Evolutionary conservation across 2,329 filamentous ascomycete genomes (phyloP).

Genomic region (Cladosporium phlei): DNA sequence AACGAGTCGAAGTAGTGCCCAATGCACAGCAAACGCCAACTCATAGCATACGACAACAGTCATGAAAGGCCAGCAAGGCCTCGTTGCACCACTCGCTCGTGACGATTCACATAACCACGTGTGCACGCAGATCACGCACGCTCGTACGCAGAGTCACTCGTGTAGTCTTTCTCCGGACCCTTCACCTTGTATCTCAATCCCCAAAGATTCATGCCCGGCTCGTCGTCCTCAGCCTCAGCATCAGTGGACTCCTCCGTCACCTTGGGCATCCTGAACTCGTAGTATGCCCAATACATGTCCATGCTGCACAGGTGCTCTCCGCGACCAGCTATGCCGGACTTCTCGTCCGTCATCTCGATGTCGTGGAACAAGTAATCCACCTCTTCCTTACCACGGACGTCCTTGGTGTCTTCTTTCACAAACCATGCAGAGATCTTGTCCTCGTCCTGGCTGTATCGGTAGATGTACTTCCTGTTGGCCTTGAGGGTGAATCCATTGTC

Average conservation of each 20-base stretch:
- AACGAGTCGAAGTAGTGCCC: too few relatives aligned
- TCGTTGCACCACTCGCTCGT: too few relatives aligned
- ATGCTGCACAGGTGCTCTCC: conserved; percentile 66
- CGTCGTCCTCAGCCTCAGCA: conserved; percentile 14
- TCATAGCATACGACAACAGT: not conserved
- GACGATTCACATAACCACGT: not conserved
- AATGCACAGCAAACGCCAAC: not conserved
- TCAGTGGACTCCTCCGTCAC: conserved; percentile 20
- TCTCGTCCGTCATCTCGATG: conserved; percentile 53
- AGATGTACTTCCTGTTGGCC: conserved; percentile 66
- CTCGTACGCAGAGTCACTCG: conserved; percentile 34
- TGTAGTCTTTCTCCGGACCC: conserved; percentile 36
- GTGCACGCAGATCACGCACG: conserved; percentile 5
- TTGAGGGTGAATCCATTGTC: conserved; percentile 46
- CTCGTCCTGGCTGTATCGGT: conserved; percentile 60
- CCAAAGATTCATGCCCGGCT: conserved; percentile 28
- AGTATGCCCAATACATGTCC: conserved; percentile 67
- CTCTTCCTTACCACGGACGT: conserved; percentile 32
- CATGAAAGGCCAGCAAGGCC: too few relatives aligned
- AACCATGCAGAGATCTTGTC: conserved; percentile 72
- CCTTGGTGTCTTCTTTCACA: conserved; percentile 59
- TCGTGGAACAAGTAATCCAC: conserved; percentile 73
- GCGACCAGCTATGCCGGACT: conserved; percentile 54
- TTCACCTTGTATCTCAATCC: conserved; percentile 35
- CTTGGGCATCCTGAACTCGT: conserved; percentile 53